Evolutionary conservation across 805 yeast genomes (phyloP).

Genomic region (Metschnikowia matae): DNA sequence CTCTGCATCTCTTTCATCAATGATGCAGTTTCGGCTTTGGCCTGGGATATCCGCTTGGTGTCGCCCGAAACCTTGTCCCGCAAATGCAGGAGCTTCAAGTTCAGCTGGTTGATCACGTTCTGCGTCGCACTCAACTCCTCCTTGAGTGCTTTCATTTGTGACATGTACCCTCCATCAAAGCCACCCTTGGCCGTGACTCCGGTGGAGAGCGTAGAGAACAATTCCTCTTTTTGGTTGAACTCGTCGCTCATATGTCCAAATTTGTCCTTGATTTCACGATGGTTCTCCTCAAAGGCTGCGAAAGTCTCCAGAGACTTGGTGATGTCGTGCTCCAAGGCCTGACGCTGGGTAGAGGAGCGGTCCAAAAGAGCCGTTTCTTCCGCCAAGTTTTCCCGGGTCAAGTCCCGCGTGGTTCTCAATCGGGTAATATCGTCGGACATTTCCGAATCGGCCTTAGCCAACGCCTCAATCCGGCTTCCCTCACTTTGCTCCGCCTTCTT

Average conservation of each 20-base stretch:
- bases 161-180: slow-evolving; percentile 69
- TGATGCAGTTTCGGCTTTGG: slow-evolving; percentile 45
- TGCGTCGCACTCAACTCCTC: slow-evolving; percentile 49
- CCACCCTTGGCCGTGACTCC: slow-evolving; percentile 85
- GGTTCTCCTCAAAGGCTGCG: slow-evolving; percentile 40
- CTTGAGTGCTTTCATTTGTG: slow-evolving; percentile 65
- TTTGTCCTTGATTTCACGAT: slow-evolving; percentile 39
- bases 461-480: slow-evolving; percentile 55
- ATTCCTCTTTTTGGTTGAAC: slow-evolving; percentile 63
- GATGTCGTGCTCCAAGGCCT: slow-evolving; percentile 33
- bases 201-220: slow-evolving; percentile 75
- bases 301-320: slow-evolving; percentile 36
- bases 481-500: slow-evolving; percentile 56
- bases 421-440: slow-evolving; percentile 60
- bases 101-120: slow-evolving; percentile 55
- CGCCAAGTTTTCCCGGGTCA: slow-evolving; percentile 50
- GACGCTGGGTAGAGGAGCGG: slow-evolving; percentile 24
- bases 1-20: slow-evolving; percentile 41
- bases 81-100: slow-evolving; percentile 56
- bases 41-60: slow-evolving; percentile 47
- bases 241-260: slow-evolving; percentile 45
- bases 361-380: slow-evolving; percentile 33
- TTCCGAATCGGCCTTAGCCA: slow-evolving; percentile 39
- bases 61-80: slow-evolving; percentile 47
- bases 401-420: slow-evolving; percentile 56